Evolutionary conservation across 176 grass and related monocot genomes (phyloP), one percentile per base, ranked within the genome.

Genomic region (Aechmea fasciata): DNA sequence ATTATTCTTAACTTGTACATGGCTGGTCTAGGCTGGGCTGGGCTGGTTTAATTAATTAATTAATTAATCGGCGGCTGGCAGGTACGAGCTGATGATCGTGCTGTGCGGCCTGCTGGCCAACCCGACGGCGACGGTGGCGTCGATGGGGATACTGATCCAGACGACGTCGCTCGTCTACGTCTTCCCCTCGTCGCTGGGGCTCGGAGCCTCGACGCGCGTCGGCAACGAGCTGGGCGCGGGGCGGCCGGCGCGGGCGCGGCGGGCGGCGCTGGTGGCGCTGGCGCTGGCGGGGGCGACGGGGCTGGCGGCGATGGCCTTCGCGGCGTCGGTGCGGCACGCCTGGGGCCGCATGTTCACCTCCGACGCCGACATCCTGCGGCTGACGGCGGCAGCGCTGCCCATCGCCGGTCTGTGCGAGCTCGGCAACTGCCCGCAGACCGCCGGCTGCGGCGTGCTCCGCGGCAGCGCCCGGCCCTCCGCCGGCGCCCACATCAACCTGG

Each of bases 101-200:
- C 82, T 94, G 11, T 93, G 90, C 48, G 95, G 95, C 2, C 84
- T 99, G 62, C 87, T 99, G 2, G 55, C 75, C 57, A 85, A 93
- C 66, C 95, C 90, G 66, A 85, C 71, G 63, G 86, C 90, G 22
- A 79, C 95, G 47, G 90, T 99, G 22, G 90, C 95, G 9, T 93
- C 95, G 63, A 99, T 99, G 95, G 95, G 95, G 17, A 82, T 99
- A n/a, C 85, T 99, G 64, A 99, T 99, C 73, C 95, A 99, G 51
- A 88, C 90, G 28, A 99, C 95, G 47, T 90, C 89, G 17, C 82
- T 99, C 12, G 87, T 99, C 12, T 99, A 99, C 77, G 84, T 99
- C 23, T 99, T 94, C 75, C 95, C 90, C 0, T 93, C 89, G 3
- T 84, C 95, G 11, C 85, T 99, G 15, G 84, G 95, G 65, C 84